Evolutionary conservation across 1,139 yeast species (phyloP), one percentile per base, ranked within the genome.

Genomic region (Insectozyma bohioensis): DNA sequence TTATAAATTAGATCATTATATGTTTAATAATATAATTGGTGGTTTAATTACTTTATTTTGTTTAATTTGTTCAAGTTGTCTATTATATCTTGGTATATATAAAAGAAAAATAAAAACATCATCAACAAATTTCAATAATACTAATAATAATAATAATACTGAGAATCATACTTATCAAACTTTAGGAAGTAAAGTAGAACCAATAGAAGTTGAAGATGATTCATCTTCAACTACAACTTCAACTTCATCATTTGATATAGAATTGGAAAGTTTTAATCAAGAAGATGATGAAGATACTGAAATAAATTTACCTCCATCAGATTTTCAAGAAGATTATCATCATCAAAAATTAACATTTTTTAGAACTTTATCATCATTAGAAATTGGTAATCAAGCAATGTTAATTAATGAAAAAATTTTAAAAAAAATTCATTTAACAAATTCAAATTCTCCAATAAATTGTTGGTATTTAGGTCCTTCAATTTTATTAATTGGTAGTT

Each of bases 1-100:
- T 9, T 63, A 59, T 42, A 52, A 61, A 28, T 36, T 63, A 25
- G 82, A 76, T 43, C 41, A 47, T n/a, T 54, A 51, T 36, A 49
- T 67, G 43, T 69, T 63, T 41, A 37, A 45, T n/a, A 42, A 48
- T 12, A 17, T 33, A 14, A 30, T 40, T 19, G 47, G 49, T 10
- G 39, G 43, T 10, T 19, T 54, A 18, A 24, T 53, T 16, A 45
- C 49, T 7, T 27, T 49, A 7, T 10, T 45, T 0, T 33, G 48
- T 26, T 39, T 49, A 24, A 12, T 39, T 4, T 28, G 38, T 14
- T 41, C 43, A 5, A 33, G 50, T 11, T 43, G 39, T 29, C 30
- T 49, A 29, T 24, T 51, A 24, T 48, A 45, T 36, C 29, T 34
- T 20, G 33, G 30, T 7, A 15, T 36, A 14, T 39, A 31, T 19